Conservation (phyloP, 257 asterid species). For the Nicotiana noctiflora region DNA sequence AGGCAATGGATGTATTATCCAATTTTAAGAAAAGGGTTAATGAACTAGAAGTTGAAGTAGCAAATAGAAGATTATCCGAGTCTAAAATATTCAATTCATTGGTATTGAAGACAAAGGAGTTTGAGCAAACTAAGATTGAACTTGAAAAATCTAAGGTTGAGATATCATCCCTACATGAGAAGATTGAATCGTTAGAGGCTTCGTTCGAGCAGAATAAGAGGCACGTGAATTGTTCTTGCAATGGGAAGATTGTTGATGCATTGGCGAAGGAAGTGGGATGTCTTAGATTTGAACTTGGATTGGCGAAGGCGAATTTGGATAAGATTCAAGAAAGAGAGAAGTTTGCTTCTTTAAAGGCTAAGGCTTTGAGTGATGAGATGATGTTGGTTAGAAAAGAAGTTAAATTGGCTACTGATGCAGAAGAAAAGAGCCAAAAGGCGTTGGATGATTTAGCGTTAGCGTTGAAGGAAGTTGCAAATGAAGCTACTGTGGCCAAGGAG, state of each 20-base stretch:
- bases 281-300: constrained; percentile 24
- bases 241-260: not conserved
- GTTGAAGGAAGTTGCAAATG: constrained; percentile 58
- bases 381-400: constrained; percentile 36
- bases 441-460: constrained; percentile 87
- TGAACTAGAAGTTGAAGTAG: constrained; percentile 51
- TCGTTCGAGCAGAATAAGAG: constrained; percentile 10
- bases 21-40: constrained; percentile 27
- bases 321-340: constrained; percentile 24
- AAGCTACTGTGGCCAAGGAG: constrained; percentile 51
- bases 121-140: constrained; percentile 41
- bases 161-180: constrained; percentile 29
- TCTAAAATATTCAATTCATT: constrained; percentile 34
- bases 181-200: constrained; percentile 25
- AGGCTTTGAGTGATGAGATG: constrained; percentile 25
- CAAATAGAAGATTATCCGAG: constrained; percentile 22
- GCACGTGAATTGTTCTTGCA: not conserved
- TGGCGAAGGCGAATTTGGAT: constrained; percentile 21
- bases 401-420: constrained; percentile 50
- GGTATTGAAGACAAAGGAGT: constrained; percentile 27
- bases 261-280: constrained; percentile 12
- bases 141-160: constrained; percentile 49
- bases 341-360: constrained; percentile 19
- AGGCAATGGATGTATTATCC: constrained; percentile 5
- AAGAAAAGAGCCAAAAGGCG: constrained; percentile 64